Base-by-base conservation (phyloP, 495 filamentous ascomycete species). In the Chaetomidium leptoderma region DNA sequence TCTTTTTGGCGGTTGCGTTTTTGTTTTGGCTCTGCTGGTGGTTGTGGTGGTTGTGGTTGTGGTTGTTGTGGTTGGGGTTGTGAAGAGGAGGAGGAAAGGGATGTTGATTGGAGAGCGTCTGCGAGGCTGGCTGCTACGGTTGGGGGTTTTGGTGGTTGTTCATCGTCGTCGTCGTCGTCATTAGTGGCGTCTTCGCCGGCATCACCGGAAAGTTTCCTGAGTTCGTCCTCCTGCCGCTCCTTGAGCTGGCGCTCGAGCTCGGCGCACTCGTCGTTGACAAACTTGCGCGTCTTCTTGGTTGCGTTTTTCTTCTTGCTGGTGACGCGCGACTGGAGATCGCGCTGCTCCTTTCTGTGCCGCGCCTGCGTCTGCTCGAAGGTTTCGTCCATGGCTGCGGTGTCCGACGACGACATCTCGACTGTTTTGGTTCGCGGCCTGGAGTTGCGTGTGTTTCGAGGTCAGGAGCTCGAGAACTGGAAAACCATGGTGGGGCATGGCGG, bases 241-340 rank as follows among this genome's bases (percentile, higher is more conserved):
- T 80, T 81, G n/a, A 92, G 70, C 32, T 87, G 77, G 19, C 75
- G 69, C 71, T 92, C 89, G 55, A 92, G 78, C 54, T 80, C 74
- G 29, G 85, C 86, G 70, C 90, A 93, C 73, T 95, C 88, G 60
- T 90, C 84, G 64, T 88, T 91, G 62, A 97, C 79, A 39, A 86
- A 86, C 72, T 91, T 95, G 30, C 93, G 83, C 16, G 91, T 97
- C 80, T 96, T 97, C 75, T 97, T 98, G 36, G 87, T 93, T 26
- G 93, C 91, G 53, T 85, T 81, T 75, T 96, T 97, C 77, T 96
- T 97, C 76, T 96, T 96, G 74, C 89, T 91, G 7, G 89, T 96
- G 60, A 93, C 86, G 24, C 85, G 83, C 35, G 81, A 76, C 74
- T 92, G 88, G 21, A 98, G 79, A 39, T 98, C 92, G 54, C 84